phyloP scores from a whole-genome alignment of 768 basidiomycete genomes.

The Pleurotus pulmonarius region DNA sequence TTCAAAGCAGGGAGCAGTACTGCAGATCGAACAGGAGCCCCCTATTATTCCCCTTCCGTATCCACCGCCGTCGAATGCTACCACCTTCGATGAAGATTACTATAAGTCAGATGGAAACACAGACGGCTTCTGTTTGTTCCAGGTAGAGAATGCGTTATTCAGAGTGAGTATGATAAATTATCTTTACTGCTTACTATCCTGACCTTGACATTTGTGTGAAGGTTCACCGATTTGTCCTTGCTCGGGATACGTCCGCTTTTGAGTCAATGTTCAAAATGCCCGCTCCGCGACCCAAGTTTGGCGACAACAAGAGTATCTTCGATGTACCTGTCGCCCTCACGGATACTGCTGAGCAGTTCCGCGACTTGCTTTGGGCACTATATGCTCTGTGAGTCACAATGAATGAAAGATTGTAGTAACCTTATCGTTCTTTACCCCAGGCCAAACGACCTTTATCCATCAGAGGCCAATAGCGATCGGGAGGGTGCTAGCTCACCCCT shows the following conservation, averaged over 20 bases:
- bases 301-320: constrained; percentile 24
- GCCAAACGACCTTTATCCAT: constrained; percentile 33
- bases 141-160: constrained; percentile 59
- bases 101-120: constrained; percentile 26
- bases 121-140: constrained; percentile 57
- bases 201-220: constrained; percentile 13
- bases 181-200: neutral
- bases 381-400: constrained; percentile 37
- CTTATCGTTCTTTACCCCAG: constrained; percentile 14
- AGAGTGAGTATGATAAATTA: constrained; percentile 36
- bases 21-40: neutral
- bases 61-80: neutral
- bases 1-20: neutral
- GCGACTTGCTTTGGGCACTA: constrained; percentile 46
- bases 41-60: neutral
- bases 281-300: constrained; percentile 12
- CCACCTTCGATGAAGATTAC: constrained; percentile 26
- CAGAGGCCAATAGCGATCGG: constrained; percentile 5
- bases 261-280: constrained; percentile 38
- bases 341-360: constrained; percentile 41
- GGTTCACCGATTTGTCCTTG: constrained; percentile 42
- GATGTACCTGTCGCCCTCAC: constrained; percentile 31
- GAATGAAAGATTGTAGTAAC: too few species aligned
- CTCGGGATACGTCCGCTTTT: constrained; percentile 39
- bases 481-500: constrained; percentile 1